Conservation (phyloP, 257 asterid genomes). For the Ilex asprella region DNA sequence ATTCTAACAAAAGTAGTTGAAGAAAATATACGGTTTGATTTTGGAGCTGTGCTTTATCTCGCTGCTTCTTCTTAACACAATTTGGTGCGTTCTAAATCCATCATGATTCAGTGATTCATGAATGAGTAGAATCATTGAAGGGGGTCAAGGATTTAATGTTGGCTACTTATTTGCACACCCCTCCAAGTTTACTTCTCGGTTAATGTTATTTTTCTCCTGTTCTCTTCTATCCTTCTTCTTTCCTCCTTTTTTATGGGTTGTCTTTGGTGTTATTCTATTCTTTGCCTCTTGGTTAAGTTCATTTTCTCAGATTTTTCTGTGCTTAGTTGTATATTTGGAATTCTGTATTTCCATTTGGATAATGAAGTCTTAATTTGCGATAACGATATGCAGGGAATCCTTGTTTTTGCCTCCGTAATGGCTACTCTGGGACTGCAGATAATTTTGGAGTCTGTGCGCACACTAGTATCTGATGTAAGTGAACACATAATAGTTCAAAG, state of each 20-base stretch:
- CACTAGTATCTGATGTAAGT: constrained; percentile 37
- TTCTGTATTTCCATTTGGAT: background rate
- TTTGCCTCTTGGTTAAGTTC: background rate
- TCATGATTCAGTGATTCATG: too few relatives aligned
- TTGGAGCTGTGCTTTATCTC: too few relatives aligned
- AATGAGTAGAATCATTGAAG: too few relatives aligned
- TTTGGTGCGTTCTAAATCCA: too few relatives aligned
- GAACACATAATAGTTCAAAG: background rate
- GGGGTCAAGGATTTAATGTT: too few relatives aligned
- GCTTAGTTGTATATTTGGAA: background rate
- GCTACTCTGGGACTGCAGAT: constrained; percentile 54
- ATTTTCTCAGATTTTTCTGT: background rate
- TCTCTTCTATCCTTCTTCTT: background rate
- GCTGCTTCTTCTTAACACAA: too few relatives aligned
- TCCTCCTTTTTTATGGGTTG: background rate
- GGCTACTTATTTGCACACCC: too few relatives aligned
- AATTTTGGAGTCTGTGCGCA: constrained; percentile 42
- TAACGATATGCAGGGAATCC: constrained; percentile 39
- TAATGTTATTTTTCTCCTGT: background rate
- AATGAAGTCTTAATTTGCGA: background rate
- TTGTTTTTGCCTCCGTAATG: constrained; percentile 59
- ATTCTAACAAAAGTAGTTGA: too few relatives aligned
- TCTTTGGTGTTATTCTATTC: background rate
- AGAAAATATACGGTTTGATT: too few relatives aligned
- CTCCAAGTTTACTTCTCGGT: too few relatives aligned